A percentile compares a stretch with the other conserved stretches of the same genome.
Conservation (phyloP, 106 monocot species). For the Narthecium ossifragum region DNA sequence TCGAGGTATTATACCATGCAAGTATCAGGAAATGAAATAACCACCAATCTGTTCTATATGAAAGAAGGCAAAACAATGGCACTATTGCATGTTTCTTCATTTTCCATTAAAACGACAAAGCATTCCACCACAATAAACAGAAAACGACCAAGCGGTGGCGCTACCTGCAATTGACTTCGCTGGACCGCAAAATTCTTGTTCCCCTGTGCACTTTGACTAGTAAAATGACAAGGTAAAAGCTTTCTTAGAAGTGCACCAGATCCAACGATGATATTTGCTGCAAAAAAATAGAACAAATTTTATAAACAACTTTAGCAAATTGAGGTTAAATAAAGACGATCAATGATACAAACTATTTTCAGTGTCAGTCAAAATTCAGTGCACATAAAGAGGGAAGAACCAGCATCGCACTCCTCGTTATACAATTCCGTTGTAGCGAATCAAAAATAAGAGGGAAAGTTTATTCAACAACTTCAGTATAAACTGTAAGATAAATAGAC, state of each 20-base stretch:
- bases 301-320: not conserved
- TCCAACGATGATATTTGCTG: conserved; percentile 48
- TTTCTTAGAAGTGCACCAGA: conserved; percentile 49
- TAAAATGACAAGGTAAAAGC: conserved; percentile 35
- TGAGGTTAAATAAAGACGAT: not conserved
- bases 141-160: not conserved
- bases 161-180: conserved; percentile 72
- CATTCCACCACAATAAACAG: not conserved
- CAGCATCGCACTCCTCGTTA: not conserved
- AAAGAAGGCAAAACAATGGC: not conserved
- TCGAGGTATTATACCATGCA: too few species aligned
- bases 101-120: not conserved
- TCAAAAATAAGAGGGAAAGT: not conserved
- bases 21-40: not conserved
- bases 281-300: not conserved
- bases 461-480: too few species aligned
- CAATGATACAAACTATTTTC: not conserved
- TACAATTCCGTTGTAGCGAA: not conserved
- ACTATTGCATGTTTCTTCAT: too few species aligned
- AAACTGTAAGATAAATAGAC: too few species aligned
- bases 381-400: not conserved
- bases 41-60: not conserved
- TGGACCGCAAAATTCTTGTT: conserved; percentile 7
- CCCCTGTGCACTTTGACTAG: conserved; percentile 19
- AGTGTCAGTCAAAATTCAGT: not conserved